Percentiles rank a stretch among this genome's conserved stretches.
These are phyloP conservation scores for Dictyostelium brefeldianum DNA, from an alignment of 78 protist species.

Conservation along the genomic window DNA sequence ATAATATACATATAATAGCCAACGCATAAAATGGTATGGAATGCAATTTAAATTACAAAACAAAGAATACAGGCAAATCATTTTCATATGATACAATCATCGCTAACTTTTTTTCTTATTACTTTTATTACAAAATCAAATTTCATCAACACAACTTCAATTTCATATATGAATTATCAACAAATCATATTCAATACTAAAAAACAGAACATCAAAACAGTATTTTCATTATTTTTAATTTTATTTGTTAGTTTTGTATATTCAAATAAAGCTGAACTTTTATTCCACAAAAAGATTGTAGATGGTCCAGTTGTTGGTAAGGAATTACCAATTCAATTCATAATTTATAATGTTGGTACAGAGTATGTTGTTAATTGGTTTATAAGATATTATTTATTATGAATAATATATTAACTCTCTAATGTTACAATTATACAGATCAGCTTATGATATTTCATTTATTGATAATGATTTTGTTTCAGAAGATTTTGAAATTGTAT, in stretches of 20 bases:
- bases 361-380: too few relatives aligned
- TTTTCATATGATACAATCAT: neutral
- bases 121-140: neutral
- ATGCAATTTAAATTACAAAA: too few relatives aligned
- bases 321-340: conserved; percentile 42
- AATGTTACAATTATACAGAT: neutral
- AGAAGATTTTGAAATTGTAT: conserved; percentile 38
- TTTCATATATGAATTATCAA: neutral
- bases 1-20: neutral
- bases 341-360: conserved; percentile 61
- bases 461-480: conserved; percentile 29
- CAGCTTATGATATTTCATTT: conserved; percentile 54
- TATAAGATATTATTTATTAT: neutral
- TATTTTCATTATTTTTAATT: conserved; percentile 42
- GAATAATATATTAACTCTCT: neutral
- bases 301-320: conserved; percentile 78
- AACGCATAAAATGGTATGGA: conserved; percentile 20
- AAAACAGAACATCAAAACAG: conserved; percentile 35
- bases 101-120: neutral
- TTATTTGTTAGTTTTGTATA: conserved; percentile 6
- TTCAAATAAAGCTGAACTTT: conserved; percentile 42
- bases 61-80: too few relatives aligned
- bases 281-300: conserved; percentile 71
- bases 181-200: neutral
- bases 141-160: neutral